A percentile compares a stretch with the other conserved stretches of the same genome.
phyloP scores from a whole-genome alignment of 1,284 basidiomycete genomes.

The Cryptococcus floricola region DNA sequence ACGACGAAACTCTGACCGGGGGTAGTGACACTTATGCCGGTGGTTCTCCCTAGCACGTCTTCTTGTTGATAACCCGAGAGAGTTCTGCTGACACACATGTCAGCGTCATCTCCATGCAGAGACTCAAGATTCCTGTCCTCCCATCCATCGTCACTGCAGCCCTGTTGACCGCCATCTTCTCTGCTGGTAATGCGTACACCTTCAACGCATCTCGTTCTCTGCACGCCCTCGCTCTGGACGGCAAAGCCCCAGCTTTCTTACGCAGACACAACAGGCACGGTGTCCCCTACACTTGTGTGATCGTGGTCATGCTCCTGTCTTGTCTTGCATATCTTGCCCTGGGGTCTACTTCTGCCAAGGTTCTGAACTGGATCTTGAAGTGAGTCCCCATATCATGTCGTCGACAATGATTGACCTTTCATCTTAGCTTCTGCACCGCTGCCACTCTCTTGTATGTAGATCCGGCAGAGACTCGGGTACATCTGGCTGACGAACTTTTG shows the following conservation, averaged over 20 bases:
- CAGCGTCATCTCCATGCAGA: conserved; percentile 42
- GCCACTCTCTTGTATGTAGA: conserved; percentile 12
- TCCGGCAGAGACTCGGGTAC: background rate
- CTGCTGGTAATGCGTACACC: conserved; percentile 35
- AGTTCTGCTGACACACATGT: conserved; percentile 22
- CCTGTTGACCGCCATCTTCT: conserved; percentile 42
- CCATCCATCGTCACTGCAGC: conserved; percentile 44
- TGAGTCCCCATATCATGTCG: background rate
- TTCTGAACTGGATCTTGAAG: conserved; percentile 29
- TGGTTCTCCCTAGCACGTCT: conserved; percentile 19
- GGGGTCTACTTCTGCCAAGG: conserved; percentile 18
- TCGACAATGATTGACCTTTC: background rate
- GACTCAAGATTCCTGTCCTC: conserved; percentile 39
- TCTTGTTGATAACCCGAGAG: background rate
- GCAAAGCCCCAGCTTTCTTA: conserved; percentile 32
- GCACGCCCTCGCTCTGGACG: conserved; percentile 33
- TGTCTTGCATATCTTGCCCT: conserved; percentile 33
- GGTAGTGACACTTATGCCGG: conserved; percentile 18
- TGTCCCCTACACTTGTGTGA: conserved; percentile 30
- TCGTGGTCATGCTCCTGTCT: conserved; percentile 20
- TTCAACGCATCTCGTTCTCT: conserved; percentile 35
- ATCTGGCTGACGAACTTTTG: conserved; percentile 4
- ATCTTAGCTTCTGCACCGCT: conserved; percentile 9
- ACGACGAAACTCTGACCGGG: conserved; percentile 15
- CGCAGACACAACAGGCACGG: conserved; percentile 23